Percentiles rank a stretch among this genome's conserved stretches.
Evolutionary conservation across 768 basidiomycete species (phyloP).

Genomic region (Calocybe cyanea): DNA sequence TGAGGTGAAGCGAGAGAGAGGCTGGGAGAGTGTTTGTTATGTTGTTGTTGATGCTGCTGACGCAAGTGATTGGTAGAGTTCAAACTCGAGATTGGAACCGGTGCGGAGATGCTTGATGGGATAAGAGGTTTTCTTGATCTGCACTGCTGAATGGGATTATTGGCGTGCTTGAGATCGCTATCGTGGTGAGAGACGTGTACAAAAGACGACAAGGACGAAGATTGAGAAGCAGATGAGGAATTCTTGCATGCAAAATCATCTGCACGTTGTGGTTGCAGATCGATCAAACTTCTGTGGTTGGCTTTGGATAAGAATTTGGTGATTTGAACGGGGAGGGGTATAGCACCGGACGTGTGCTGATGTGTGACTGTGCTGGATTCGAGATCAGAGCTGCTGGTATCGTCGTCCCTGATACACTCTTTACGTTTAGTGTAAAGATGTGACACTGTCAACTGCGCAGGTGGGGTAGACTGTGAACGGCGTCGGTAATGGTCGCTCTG

Average conservation of each 20-base stretch:
- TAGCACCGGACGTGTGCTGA: too few relatives aligned
- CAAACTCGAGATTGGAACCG: not conserved
- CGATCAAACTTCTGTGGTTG: too few relatives aligned
- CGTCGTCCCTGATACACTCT: conserved; percentile 9
- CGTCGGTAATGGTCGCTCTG: conserved; percentile 16
- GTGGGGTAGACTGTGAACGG: conserved; percentile 19
- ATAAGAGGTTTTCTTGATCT: too few relatives aligned
- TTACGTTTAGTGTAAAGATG: conserved; percentile 1
- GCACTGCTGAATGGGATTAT: too few relatives aligned
- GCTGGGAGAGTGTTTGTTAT: conserved; percentile 8
- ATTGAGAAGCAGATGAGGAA: not conserved
- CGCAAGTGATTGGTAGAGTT: not conserved
- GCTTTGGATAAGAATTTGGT: too few relatives aligned
- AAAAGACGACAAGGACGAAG: conserved; percentile 12
- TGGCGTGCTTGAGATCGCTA: too few relatives aligned
- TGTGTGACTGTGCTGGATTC: conserved; percentile 3
- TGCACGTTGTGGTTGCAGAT: too few relatives aligned
- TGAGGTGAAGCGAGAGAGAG: conserved; percentile 1
- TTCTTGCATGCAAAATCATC: too few relatives aligned
- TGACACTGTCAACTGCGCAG: conserved; percentile 5
- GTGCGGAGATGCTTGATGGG: not conserved
- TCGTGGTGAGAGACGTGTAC: conserved; percentile 16
- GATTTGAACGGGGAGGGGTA: too few relatives aligned
- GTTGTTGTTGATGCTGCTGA: too few relatives aligned
- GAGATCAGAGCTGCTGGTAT: conserved; percentile 16